Evolutionary conservation across 345 rosid species (phyloP).

Genomic region (Viola odorata): DNA sequence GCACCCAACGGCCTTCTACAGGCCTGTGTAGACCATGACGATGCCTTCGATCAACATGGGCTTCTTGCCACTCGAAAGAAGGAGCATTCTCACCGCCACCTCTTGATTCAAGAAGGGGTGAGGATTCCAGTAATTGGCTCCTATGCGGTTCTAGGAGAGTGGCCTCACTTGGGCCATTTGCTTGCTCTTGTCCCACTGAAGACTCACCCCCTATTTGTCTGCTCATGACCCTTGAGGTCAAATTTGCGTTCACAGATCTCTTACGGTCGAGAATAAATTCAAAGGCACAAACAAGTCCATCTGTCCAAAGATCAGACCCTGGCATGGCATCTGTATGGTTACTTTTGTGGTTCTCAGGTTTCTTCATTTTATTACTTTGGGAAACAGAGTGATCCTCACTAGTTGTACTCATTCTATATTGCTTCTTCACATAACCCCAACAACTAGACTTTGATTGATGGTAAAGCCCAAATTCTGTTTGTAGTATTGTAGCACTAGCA

Average conservation of each 20-base stretch:
- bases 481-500: no score
- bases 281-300: conserved; percentile 88
- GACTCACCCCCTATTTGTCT: conserved; percentile 18
- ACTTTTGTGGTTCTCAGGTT: conserved; percentile 22
- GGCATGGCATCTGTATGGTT: conserved; percentile 35
- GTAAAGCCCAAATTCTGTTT: no score
- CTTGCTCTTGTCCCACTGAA: conserved; percentile 15
- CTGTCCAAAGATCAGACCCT: conserved; percentile 66
- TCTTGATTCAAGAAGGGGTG: conserved; percentile 17
- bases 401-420: conserved; percentile 13
- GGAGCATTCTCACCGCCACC: conserved; percentile 22
- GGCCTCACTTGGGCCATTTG: conserved; percentile 25
- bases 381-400: conserved; percentile 21
- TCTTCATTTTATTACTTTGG: conserved; percentile 21
- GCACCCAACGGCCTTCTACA: conserved; percentile 71
- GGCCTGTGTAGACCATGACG: conserved; percentile 29
- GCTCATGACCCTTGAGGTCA: conserved; percentile 20
- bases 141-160: conserved; percentile 20
- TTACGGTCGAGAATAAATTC: conserved; percentile 52
- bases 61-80: conserved; percentile 34
- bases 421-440: conserved; percentile 11
- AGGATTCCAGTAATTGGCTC: conserved; percentile 23
- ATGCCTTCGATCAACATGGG: conserved; percentile 30
- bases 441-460: background rate
- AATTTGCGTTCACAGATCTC: conserved; percentile 21